Base-by-base conservation (phyloP, 345 rosid genomes). In the Eucalyptus sp. region DNA sequence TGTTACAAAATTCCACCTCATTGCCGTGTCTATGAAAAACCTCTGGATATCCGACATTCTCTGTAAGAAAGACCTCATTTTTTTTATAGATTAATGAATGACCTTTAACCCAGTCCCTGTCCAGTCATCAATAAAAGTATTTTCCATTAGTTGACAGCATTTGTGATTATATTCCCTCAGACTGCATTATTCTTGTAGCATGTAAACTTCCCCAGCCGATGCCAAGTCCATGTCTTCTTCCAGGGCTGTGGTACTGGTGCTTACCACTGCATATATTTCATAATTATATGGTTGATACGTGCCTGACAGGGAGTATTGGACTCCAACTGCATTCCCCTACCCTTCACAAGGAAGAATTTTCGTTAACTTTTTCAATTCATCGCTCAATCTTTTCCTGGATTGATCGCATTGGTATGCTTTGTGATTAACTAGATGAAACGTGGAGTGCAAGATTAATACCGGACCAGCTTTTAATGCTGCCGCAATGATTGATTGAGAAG, bases 391-490 rank as follows among this genome's bases (percentile, higher is more conserved):
- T 87, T 41, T 15, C 71, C 54, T 6, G 10, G 52, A 79, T 66
- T 25, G 29, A 52, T 84, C 54, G 27, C 22, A 84, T 46, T 27
- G n/a, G 54, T 14, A 25, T 14, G 16, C 16, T 24, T 22, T 87
- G 37, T 44, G 31, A 10, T 29, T 87, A 15, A 37, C 76, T 58
- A 97, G 95, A 95, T 97, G 86, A 95, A 94, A 90, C 96, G 98
- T 48, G 96, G 93, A 80, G 94, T 93, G 86, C 88, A 94, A 86
- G 98, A 98, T 62, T 25, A 90, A 94, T 93, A 96, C 95, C 6
- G 94, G 95, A 91, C 98, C 98, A 84, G 98, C 95, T 80, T 95
- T 98, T 86, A 96, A 96, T 90, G 96, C 92, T 80, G 96, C 91
- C 88, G 96, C 98, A 91, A 93, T 96, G 96, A 91, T 97, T 90